These are phyloP conservation scores for Acanthamoeba triangularis DNA, from an alignment of 208 protist species.

Conservation along the genomic window DNA sequence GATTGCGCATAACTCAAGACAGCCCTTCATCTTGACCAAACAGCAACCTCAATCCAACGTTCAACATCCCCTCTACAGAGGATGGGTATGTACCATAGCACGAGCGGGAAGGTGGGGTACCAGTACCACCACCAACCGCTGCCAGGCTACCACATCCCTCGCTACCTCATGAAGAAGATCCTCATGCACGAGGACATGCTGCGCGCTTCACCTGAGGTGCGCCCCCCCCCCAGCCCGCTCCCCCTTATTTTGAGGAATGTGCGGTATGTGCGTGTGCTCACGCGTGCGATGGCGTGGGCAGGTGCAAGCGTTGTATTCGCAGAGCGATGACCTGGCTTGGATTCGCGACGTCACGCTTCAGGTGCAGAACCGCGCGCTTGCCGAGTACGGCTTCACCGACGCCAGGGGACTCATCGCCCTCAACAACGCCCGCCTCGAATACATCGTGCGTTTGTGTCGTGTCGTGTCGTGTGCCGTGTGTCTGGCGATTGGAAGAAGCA, in stretches of 20 bases:
- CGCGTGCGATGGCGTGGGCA: background rate
- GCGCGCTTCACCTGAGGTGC: background rate
- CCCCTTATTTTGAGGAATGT: background rate
- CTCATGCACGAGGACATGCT: conserved; percentile 13
- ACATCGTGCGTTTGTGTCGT: background rate
- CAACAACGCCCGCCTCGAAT: conserved; percentile 27
- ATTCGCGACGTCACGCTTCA: conserved; percentile 15
- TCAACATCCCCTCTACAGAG: no score
- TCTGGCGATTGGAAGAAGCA: background rate
- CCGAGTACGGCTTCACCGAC: background rate
- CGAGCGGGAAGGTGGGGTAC: conserved; percentile 38
- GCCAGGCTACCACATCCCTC: background rate
- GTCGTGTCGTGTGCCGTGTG: background rate
- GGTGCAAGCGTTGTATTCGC: background rate
- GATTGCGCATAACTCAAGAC: no score
- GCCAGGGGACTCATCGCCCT: background rate
- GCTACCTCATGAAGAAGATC: conserved; percentile 15
- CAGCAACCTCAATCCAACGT: no score
- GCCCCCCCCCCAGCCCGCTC: background rate
- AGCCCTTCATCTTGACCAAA: no score
- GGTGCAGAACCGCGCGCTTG: background rate
- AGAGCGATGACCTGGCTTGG: background rate
- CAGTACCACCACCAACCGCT: conserved; percentile 14
- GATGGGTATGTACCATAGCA: conserved; percentile 47
- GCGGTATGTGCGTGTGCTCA: background rate